Percentiles rank a stretch among this genome's conserved stretches.
phyloP scores from a whole-genome alignment of 306 rosid species.

The Prunus campanulata region DNA sequence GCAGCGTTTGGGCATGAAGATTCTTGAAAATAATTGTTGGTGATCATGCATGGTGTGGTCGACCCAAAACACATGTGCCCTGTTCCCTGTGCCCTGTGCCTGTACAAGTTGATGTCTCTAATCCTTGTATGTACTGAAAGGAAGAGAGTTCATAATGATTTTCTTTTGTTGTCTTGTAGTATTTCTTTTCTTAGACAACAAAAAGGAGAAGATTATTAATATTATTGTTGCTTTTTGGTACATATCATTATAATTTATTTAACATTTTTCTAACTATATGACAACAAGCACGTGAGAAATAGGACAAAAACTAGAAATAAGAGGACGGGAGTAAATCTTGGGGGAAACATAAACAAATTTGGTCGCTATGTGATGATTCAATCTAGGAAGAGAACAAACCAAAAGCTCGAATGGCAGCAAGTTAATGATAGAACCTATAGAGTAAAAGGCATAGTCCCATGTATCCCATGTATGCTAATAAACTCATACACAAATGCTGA shows the following conservation, averaged over 20 bases:
- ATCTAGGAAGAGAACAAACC: conserved; percentile 3
- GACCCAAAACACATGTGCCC: neutral
- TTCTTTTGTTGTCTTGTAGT: neutral
- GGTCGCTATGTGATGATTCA: neutral
- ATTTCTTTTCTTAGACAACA: neutral
- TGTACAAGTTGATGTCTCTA: neutral
- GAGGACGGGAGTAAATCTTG: neutral
- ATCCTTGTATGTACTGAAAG: neutral
- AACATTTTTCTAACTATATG: neutral
- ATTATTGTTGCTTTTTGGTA: neutral
- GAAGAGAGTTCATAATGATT: neutral
- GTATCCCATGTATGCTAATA: too few species aligned
- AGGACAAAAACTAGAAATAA: conserved; percentile 1
- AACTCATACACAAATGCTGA: neutral
- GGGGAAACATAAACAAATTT: neutral
- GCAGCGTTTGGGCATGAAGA: conserved; percentile 18
- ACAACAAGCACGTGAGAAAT: neutral
- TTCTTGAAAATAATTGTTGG: conserved; percentile 5
- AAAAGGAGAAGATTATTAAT: too few species aligned
- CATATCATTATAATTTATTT: neutral
- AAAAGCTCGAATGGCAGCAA: neutral
- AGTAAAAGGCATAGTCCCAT: neutral
- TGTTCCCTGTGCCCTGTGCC: neutral
- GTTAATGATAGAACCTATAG: neutral
- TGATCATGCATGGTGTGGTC: neutral